Evolutionary conservation across 1,139 yeast genomes (phyloP), one percentile per base, ranked within the genome.

Genomic region (Magnusiomyces paraingens): DNA sequence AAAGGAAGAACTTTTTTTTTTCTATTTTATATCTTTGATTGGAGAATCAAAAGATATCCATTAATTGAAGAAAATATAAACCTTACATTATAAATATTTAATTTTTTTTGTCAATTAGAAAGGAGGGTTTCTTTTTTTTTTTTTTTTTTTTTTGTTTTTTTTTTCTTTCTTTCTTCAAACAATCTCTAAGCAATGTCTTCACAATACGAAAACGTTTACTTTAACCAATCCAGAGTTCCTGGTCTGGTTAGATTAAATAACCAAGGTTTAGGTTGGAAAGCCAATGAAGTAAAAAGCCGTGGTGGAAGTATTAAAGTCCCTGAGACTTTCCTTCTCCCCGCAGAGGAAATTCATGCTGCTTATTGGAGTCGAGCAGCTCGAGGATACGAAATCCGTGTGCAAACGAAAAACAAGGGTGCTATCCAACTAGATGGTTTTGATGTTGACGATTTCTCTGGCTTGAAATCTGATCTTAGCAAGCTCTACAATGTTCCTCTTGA

Each of bases 231-330:
- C 57, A 82, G 83, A 61, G 76, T 79, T 53, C 80, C 82, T 48
- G 99, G 99, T 18, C 84, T 95, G 63, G 86, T 93, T 79, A 88
- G 99, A 70, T 81, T 94, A 59, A 96, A 97, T 10, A 93, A 86
- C 60, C 84, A 94, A 17, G 99, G 99, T 50, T 78, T 93, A 47
- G 99, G 99, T 50, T 93, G 99, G 99, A 93, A 91, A 66, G 89
- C 90, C 0, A 73, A 78, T 15, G 75, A 80, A 36, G 73, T 77
- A 52, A 58, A 64, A 20, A 64, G 72, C 26, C 63, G 62, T 51
- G 81, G 80, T 45, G 84, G 84, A 20, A 74, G 83, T 3, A 76
- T 81, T 14, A 68, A 68, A n/a, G 74, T 77, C 59, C 77, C 78
- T 48, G 83, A 82, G 51, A 97, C 98, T 17, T 89, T 89, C 63